Conservation (phyloP, 345 rosid species). For the Psidium guajava region DNA sequence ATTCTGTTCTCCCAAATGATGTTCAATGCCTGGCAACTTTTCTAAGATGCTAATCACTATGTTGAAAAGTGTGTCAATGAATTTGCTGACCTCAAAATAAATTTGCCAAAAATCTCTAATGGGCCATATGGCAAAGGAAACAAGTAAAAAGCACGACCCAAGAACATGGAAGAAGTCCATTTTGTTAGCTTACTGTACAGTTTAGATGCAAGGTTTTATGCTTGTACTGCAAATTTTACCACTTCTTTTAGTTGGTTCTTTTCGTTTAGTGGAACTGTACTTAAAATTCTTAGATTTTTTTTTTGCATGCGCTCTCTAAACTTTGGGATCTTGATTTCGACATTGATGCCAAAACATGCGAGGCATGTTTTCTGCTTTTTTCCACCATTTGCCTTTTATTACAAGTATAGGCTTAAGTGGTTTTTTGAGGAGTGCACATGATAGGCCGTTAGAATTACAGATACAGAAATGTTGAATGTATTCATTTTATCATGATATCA, state of each 20-base stretch:
- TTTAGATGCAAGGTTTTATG: constrained; percentile 2
- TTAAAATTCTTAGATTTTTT: not conserved
- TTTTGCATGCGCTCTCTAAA: not conserved
- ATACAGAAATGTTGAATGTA: not conserved
- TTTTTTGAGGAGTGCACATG: not conserved
- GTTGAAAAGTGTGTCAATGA: not conserved
- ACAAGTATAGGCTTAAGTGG: not conserved
- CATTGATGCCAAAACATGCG: not conserved
- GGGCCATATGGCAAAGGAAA: not conserved
- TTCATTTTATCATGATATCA: not conserved
- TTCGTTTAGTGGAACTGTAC: not conserved
- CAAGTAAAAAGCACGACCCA: not conserved
- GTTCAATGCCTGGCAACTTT: not conserved
- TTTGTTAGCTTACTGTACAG: not conserved
- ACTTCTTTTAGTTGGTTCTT: not conserved
- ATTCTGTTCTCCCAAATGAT: not conserved
- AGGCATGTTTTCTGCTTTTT: not conserved
- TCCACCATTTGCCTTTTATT: not conserved
- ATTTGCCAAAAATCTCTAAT: not conserved
- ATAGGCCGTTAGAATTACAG: not conserved
- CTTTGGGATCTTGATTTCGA: not conserved
- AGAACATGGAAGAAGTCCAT: not conserved
- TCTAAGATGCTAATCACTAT: not conserved
- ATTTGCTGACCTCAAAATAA: not conserved
- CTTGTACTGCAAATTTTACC: not conserved